Percentiles rank a stretch among this genome's conserved stretches.
phyloP scores from a whole-genome alignment of 2,329 filamentous ascomycete genomes.

The Ilyonectria sp. region DNA sequence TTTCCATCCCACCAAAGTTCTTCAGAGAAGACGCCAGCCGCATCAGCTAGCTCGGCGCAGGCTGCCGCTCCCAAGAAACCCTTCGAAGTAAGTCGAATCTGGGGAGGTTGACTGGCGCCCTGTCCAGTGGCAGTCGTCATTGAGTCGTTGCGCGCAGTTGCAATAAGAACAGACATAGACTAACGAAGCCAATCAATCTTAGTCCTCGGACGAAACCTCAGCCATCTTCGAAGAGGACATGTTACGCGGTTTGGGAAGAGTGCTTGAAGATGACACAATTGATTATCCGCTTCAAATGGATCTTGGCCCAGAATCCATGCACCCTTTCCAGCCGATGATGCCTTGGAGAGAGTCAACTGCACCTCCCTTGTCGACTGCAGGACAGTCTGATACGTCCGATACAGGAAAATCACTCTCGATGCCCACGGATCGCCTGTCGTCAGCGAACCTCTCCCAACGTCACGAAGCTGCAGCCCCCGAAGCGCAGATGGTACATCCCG shows the following conservation, averaged over 20 bases:
- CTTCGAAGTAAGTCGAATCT: slow-evolving; percentile 1
- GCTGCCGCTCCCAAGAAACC: background rate
- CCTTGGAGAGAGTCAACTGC: accelerated
- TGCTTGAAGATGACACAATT: background rate
- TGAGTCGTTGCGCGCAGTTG: background rate
- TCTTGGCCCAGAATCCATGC: background rate
- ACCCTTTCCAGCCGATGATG: background rate
- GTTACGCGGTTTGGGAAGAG: background rate
- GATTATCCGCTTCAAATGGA: background rate
- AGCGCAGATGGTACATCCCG: background rate
- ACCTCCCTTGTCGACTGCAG: accelerated
- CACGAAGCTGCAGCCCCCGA: background rate
- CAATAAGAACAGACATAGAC: background rate
- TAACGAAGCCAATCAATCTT: background rate
- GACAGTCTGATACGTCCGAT: background rate
- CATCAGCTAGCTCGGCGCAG: background rate
- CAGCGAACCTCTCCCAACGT: background rate
- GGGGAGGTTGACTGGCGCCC: background rate
- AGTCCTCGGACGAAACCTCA: background rate
- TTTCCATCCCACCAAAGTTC: background rate
- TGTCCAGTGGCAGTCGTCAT: background rate
- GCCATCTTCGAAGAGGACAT: background rate
- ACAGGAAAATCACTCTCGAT: background rate
- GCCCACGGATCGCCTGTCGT: background rate
- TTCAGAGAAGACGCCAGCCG: background rate